Percentiles rank a stretch among this genome's conserved stretches.
These are phyloP conservation scores for Phytophthora cajani DNA, from an alignment of 352 stramenopile species.

Conservation along the genomic window DNA sequence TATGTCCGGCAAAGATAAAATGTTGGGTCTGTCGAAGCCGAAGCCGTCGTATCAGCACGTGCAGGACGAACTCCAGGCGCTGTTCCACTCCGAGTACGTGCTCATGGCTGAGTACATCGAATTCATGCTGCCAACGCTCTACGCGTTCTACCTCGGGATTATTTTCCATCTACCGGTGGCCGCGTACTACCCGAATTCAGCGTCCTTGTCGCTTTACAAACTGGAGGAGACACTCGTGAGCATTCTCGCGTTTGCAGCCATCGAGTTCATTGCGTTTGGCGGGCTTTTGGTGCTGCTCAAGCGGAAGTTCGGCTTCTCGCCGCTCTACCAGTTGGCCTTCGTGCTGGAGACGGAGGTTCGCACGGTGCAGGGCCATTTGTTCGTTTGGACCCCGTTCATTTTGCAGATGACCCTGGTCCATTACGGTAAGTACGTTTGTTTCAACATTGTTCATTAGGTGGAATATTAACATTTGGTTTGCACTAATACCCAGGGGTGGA, in stretches of 20 bases:
- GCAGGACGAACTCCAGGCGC: constrained; percentile 12
- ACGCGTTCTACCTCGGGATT: constrained; percentile 18
- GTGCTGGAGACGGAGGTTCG: constrained; percentile 41
- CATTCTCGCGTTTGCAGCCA: constrained; percentile 1
- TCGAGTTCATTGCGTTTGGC: constrained; percentile 13
- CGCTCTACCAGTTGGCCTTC: constrained; percentile 41
- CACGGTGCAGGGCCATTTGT: constrained; percentile 29
- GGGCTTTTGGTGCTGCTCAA: constrained; percentile 18
- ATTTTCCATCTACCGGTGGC: constrained; percentile 28
- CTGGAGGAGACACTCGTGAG: not conserved
- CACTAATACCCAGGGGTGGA: not conserved
- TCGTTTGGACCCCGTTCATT: constrained; percentile 38
- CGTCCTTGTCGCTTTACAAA: not conserved
- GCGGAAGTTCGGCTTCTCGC: constrained; percentile 27
- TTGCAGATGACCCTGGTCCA: constrained; percentile 27
- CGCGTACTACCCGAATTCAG: constrained; percentile 27
- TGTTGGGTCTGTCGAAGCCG: not conserved
- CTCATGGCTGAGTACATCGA: constrained; percentile 36
- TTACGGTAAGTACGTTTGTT: constrained; percentile 15
- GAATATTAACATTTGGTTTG: too few relatives aligned
- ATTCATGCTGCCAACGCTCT: constrained; percentile 32
- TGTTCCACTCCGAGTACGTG: constrained; percentile 38
- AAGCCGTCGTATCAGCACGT: not conserved
- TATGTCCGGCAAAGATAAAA: not conserved
- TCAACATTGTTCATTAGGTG: not conserved